These are phyloP conservation scores for Didymella segeticola DNA, from an alignment of 2,329 filamentous ascomycete genomes.

Conservation along the genomic window DNA sequence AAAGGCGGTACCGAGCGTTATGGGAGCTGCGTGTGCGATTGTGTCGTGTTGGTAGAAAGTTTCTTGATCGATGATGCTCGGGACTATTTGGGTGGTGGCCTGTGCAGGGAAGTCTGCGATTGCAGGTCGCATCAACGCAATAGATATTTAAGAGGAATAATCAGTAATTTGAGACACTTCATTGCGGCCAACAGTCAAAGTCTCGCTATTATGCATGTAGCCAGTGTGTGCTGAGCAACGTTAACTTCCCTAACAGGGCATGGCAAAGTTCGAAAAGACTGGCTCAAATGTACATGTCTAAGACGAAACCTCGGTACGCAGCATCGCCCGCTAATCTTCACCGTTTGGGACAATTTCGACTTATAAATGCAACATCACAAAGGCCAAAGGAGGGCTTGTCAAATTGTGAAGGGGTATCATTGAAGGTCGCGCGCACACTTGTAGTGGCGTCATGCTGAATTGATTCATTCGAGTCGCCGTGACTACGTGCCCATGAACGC, in stretches of 20 bases:
- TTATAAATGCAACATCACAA: neutral
- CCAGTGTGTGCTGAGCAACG: too few species aligned
- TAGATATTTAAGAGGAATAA: too few species aligned
- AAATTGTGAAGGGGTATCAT: constrained; percentile 20
- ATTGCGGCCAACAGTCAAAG: too few species aligned
- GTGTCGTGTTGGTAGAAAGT: constrained; percentile 21
- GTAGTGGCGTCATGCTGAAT: constrained; percentile 42
- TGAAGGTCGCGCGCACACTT: constrained; percentile 20
- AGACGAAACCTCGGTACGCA: too few species aligned
- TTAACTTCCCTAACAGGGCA: too few species aligned
- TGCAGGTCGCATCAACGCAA: too few species aligned
- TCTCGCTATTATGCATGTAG: too few species aligned
- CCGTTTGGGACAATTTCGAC: neutral
- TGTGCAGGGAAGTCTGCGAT: too few species aligned
- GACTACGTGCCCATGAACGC: constrained; percentile 49
- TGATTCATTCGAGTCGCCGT: constrained; percentile 47
- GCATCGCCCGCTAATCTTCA: neutral
- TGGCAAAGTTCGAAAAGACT: too few species aligned
- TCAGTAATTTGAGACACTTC: too few species aligned
- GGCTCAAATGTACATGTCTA: too few species aligned
- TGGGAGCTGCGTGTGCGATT: neutral
- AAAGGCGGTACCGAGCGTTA: too few species aligned
- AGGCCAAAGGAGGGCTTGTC: neutral
- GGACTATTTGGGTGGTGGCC: constrained; percentile 2
- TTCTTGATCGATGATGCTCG: constrained; percentile 5